Evolutionary conservation across 768 basidiomycete species (phyloP).

Genomic region (Rhodotorula kratochvilovae): DNA sequence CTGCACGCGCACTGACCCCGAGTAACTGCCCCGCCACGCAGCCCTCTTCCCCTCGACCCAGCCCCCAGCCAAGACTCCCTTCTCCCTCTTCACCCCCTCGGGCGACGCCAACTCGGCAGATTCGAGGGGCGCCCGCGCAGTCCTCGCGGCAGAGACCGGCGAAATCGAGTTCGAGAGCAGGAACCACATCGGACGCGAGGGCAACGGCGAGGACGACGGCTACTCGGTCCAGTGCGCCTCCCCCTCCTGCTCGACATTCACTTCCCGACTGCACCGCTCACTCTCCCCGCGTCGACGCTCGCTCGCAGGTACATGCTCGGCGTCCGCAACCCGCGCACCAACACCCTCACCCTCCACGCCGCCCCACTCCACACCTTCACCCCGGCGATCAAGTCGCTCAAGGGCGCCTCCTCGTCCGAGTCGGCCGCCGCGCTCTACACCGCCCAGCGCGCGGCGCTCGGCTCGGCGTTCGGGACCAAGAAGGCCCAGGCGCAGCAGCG

Average conservation of each 20-base stretch:
- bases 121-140: constrained; percentile 41
- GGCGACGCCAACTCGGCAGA: not conserved
- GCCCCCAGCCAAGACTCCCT: constrained; percentile 33
- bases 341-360: constrained; percentile 64
- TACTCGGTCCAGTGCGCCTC: constrained; percentile 16
- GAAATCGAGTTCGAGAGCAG: constrained; percentile 74
- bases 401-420: constrained; percentile 55
- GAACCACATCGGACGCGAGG: constrained; percentile 38
- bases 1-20: not conserved
- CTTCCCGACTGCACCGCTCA: not conserved
- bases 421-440: constrained; percentile 46
- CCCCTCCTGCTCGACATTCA: not conserved
- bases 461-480: constrained; percentile 89
- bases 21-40: not conserved
- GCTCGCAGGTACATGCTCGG: constrained; percentile 72
- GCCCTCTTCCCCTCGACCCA: constrained; percentile 36
- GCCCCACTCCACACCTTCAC: constrained; percentile 65
- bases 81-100: constrained; percentile 28
- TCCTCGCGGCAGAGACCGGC: constrained; percentile 78
- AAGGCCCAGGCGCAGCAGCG: constrained; percentile 83
- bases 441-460: constrained; percentile 59
- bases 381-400: constrained; percentile 77
- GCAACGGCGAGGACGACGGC: constrained; percentile 1
- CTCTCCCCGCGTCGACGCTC: too few species aligned
- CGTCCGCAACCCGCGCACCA: constrained; percentile 70